A percentile compares a stretch with the other conserved stretches of the same genome.
phyloP scores from a whole-genome alignment of 495 filamentous ascomycete genomes.

The Trichoderma reesei region DNA sequence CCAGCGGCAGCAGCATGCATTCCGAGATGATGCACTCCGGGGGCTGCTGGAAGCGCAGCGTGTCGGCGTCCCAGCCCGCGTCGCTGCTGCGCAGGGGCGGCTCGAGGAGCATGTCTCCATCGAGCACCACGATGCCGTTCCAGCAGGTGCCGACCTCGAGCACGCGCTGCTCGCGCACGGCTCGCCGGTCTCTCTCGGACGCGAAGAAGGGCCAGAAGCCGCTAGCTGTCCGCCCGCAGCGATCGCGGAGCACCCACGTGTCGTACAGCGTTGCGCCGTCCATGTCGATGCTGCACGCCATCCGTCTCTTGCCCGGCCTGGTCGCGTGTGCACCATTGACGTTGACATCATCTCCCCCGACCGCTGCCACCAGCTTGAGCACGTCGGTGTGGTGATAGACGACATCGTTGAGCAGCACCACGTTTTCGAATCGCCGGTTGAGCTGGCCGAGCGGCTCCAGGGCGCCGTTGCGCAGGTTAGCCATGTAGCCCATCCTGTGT shows the following conservation, averaged over 20 bases:
- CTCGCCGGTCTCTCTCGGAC: background rate
- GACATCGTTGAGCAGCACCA: background rate
- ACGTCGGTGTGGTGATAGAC: background rate
- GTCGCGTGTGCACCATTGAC: background rate
- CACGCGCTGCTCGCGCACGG: background rate
- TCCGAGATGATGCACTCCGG: constrained; percentile 2
- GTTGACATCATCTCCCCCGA: background rate
- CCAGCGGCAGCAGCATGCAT: background rate
- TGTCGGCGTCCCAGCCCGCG: background rate
- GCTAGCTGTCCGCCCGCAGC: background rate
- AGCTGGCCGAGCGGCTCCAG: background rate
- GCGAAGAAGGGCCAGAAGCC: constrained; percentile 5
- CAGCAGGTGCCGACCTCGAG: constrained; percentile 1
- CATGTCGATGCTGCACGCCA: constrained; percentile 6
- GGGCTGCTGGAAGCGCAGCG: constrained; percentile 4
- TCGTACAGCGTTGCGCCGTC: constrained; percentile 5
- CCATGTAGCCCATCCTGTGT: constrained; percentile 5
- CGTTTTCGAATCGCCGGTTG: background rate
- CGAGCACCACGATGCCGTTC: constrained; percentile 6
- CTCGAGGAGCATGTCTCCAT: constrained; percentile 3
- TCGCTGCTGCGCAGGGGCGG: background rate
- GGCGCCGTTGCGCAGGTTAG: constrained; percentile 3
- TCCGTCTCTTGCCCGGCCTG: background rate
- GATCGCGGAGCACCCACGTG: constrained; percentile 3
- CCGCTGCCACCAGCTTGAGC: background rate